These are phyloP conservation scores for Hypoxylon trugodes DNA, from an alignment of 495 filamentous ascomycete species.

Conservation along the genomic window DNA sequence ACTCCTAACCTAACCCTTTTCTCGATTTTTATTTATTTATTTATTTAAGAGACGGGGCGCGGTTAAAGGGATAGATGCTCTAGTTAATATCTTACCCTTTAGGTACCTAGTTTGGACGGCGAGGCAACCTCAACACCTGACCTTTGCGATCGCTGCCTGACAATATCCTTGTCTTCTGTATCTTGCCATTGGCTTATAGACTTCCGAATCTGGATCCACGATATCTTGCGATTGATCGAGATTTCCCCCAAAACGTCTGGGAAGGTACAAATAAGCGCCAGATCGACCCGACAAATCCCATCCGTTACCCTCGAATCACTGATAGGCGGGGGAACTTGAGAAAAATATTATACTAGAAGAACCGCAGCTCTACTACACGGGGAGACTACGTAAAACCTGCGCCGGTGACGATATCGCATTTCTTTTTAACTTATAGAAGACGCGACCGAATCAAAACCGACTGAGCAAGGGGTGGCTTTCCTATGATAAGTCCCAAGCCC, in stretches of 20 bases:
- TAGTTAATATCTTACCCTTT: conserved; percentile 13
- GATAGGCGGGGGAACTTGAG: neutral
- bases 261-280: neutral
- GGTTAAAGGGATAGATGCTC: too few relatives aligned
- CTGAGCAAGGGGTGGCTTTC: conserved; percentile 4
- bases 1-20: too few relatives aligned
- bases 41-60: too few relatives aligned
- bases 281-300: conserved; percentile 8
- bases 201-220: conserved; percentile 3
- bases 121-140: conserved; percentile 12
- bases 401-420: conserved; percentile 26
- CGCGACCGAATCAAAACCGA: neutral
- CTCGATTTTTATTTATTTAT: too few relatives aligned
- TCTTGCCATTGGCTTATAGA: conserved; percentile 8
- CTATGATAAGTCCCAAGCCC: conserved; percentile 26
- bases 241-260: neutral
- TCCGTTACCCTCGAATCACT: conserved; percentile 14
- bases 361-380: neutral
- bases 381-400: conserved; percentile 9
- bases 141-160: conserved; percentile 27
- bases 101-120: neutral
- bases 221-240: conserved; percentile 10
- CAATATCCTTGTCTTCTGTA: conserved; percentile 8
- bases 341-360: conserved; percentile 1
- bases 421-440: neutral